These are phyloP conservation scores for Pseudovirgaria hyperparasitica DNA, from an alignment of 2,329 filamentous ascomycete species.

Conservation along the genomic window DNA sequence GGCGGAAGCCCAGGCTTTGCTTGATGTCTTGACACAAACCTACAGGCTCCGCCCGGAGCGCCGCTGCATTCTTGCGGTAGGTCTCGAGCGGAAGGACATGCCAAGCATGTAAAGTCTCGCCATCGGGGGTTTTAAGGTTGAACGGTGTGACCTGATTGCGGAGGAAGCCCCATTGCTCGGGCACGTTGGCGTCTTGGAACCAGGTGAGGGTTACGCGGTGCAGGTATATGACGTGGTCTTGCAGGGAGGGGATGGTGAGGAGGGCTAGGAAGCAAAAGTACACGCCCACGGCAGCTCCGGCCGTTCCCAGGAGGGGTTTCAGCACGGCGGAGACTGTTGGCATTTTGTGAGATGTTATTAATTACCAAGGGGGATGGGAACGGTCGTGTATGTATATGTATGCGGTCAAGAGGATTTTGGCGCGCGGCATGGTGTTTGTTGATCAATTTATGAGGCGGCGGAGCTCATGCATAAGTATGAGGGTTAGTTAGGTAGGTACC, in stretches of 20 bases:
- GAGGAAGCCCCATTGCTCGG: constrained; percentile 36
- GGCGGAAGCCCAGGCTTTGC: constrained; percentile 43
- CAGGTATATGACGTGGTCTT: constrained; percentile 45
- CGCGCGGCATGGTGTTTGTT: too few relatives aligned
- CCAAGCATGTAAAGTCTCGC: constrained; percentile 35
- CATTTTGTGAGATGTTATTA: constrained; percentile 8
- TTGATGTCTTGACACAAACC: constrained; percentile 43
- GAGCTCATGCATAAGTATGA: too few relatives aligned
- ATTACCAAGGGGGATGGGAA: too few relatives aligned
- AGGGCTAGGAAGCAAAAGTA: constrained; percentile 35
- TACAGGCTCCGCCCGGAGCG: constrained; percentile 26
- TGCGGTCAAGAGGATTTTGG: too few relatives aligned
- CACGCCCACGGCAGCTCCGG: constrained; percentile 10
- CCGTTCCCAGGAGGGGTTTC: constrained; percentile 11
- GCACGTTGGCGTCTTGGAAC: constrained; percentile 37
- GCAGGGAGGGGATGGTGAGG: constrained; percentile 34
- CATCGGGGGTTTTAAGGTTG: constrained; percentile 28
- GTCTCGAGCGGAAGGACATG: constrained; percentile 35
- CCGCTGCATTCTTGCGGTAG: constrained; percentile 30
- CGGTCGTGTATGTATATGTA: too few relatives aligned
- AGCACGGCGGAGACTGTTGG: constrained; percentile 10
- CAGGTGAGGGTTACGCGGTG: constrained; percentile 42
- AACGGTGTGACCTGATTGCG: constrained; percentile 39
- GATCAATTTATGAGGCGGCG: too few relatives aligned
- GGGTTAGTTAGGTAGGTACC: too few relatives aligned